Evolutionary conservation across 1,284 basidiomycete species (phyloP), one percentile per base, ranked within the genome.

Genomic region (Papiliotrema terrestris): DNA sequence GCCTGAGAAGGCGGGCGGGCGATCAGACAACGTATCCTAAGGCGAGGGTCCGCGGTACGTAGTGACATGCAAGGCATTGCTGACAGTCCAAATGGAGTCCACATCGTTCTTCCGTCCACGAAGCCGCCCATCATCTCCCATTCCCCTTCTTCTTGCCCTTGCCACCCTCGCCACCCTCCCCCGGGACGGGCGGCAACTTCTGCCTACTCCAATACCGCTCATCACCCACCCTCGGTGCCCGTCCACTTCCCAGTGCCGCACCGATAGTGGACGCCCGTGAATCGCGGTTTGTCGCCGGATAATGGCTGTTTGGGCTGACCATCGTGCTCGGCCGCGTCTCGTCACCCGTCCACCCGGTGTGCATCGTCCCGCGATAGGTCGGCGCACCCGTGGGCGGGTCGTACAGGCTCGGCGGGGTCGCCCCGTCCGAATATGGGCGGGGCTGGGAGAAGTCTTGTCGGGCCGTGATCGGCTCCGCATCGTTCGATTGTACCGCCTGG

Each of bases 371-470:
- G 4, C 45, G 20, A 23, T 41, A 53, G 15, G 39, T 39, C 41
- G 45, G 46, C 15, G 54, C 54, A 15, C 50, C 50, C 2, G 50
- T 52, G 8, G 43, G 49, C 22, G 54, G 54, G 15, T 56, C 54
- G 44, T 56, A 56, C 35, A 56, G 35, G 19, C 52, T 45, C 19
- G 54, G 54, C 23, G 52, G 32, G 15, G 54, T 56, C 29, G 32
- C 32, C 11, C 19, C 50, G 8, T 52, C 44, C 5, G 49, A 51
- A 38, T 32, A 46, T 8, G 54, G 54, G 14, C 54, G 42, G 20
- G 51, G 51, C 41, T 47, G 51, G 35, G n/a, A 41, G 37, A 51
- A 56, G 46, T 56, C 54, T 41, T 49, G 54, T 35, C 47, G 11
- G 20, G 36, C 29, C 8, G 50, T 26, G 3, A 32, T 11, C 11